A percentile compares a stretch with the other conserved stretches of the same genome.
Evolutionary conservation across 2,329 filamentous ascomycete species (phyloP).

Genomic region (Verticillium longisporum): DNA sequence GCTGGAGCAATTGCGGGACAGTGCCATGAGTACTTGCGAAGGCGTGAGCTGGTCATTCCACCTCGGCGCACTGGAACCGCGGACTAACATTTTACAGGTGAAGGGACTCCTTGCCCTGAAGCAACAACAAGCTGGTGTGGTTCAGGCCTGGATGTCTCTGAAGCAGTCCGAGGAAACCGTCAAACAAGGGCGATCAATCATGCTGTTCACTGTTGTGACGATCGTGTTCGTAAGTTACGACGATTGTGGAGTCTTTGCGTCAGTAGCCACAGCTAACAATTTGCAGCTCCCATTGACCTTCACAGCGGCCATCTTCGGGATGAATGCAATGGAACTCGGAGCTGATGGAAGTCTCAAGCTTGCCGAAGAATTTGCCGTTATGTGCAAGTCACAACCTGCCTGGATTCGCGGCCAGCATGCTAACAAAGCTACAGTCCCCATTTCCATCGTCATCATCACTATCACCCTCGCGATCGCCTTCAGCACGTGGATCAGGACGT

Average conservation of each 20-base stretch:
- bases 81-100: constrained; percentile 9
- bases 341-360: constrained; percentile 10
- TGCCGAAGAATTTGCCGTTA: constrained; percentile 10
- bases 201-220: constrained; percentile 39
- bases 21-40: constrained; percentile 22
- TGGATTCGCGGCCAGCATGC: neutral
- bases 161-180: constrained; percentile 30
- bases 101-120: constrained; percentile 33
- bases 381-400: constrained; percentile 12
- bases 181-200: constrained; percentile 33
- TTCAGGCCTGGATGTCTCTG: constrained; percentile 33
- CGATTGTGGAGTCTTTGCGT: neutral
- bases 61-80: neutral
- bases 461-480: constrained; percentile 12
- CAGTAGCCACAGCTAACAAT: neutral
- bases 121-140: constrained; percentile 37
- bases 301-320: constrained; percentile 29
- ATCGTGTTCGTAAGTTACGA: constrained; percentile 33
- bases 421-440: constrained; percentile 10
- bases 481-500: constrained; percentile 13
- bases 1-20: constrained; percentile 22
- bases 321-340: constrained; percentile 23
- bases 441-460: constrained; percentile 11
- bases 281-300: constrained; percentile 28
- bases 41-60: constrained; percentile 17